Conservation (phyloP, 2,329 filamentous ascomycete genomes). For the Sporothrix sp. region DNA sequence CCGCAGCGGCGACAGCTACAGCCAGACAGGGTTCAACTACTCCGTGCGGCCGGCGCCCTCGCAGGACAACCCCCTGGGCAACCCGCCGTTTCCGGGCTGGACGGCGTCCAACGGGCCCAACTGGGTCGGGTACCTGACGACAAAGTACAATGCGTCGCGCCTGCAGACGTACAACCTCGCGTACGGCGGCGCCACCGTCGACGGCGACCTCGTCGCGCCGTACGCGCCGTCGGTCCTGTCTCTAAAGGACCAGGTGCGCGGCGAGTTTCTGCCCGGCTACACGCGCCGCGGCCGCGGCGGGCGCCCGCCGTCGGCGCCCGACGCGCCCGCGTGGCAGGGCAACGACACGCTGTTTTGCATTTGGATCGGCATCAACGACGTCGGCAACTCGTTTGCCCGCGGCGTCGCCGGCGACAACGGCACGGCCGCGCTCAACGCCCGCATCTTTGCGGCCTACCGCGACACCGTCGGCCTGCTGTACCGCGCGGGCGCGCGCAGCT, state of each 20-base stretch:
- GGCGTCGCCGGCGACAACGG: conserved; percentile 28
- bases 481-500: conserved; percentile 44
- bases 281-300: neutral
- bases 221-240: conserved; percentile 38
- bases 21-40: conserved; percentile 40
- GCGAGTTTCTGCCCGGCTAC: conserved; percentile 30
- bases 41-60: conserved; percentile 37
- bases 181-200: conserved; percentile 40
- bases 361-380: conserved; percentile 47
- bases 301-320: conserved; percentile 19
- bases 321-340: conserved; percentile 31
- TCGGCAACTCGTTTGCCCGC: conserved; percentile 35
- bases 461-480: conserved; percentile 38
- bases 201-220: conserved; percentile 38
- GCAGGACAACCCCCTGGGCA: conserved; percentile 48
- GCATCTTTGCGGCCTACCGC: conserved; percentile 36
- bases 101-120: conserved; percentile 38
- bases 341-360: conserved; percentile 37
- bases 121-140: conserved; percentile 38
- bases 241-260: conserved; percentile 40
- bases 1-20: conserved; percentile 17
- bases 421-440: conserved; percentile 30
- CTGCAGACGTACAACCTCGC: conserved; percentile 42
- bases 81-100: conserved; percentile 43
- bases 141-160: conserved; percentile 31